Evolutionary conservation across 495 filamentous ascomycete species (phyloP).

Genomic region (Aspergillus haitiensis): DNA sequence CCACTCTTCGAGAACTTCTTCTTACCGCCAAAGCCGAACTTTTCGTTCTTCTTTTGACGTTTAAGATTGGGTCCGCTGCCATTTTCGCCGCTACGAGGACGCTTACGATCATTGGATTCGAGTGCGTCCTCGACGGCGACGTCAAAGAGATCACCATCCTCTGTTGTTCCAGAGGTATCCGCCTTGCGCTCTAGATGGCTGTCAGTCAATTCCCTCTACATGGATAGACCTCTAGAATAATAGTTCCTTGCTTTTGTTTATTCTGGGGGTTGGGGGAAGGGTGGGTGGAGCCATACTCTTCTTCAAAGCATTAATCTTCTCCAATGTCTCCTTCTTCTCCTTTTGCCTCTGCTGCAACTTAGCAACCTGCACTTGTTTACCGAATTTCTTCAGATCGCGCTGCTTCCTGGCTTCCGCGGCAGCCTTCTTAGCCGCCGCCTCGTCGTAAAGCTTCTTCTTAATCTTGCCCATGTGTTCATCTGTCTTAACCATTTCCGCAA

Average conservation of each 20-base stretch:
- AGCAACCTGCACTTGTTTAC: slow-evolving; percentile 96
- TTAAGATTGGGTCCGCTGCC: slow-evolving; percentile 57
- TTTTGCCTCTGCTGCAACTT: slow-evolving; percentile 91
- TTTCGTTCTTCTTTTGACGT: slow-evolving; percentile 87
- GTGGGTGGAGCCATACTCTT: slow-evolving; percentile 62
- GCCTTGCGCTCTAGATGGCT: slow-evolving; percentile 73
- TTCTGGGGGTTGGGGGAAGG: slow-evolving; percentile 16
- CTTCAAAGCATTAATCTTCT: slow-evolving; percentile 92
- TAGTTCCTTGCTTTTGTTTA: neutral
- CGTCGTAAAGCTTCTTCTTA: slow-evolving; percentile 88
- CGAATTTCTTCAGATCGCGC: slow-evolving; percentile 97
- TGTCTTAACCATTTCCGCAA: slow-evolving; percentile 97
- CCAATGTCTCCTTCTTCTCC: slow-evolving; percentile 84
- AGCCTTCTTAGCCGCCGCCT: slow-evolving; percentile 89
- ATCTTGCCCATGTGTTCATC: slow-evolving; percentile 98
- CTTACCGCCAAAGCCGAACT: slow-evolving; percentile 94
- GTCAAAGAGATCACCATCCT: slow-evolving; percentile 90
- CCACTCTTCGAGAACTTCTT: slow-evolving; percentile 86
- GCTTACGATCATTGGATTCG: slow-evolving; percentile 47
- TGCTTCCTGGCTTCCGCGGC: slow-evolving; percentile 85
- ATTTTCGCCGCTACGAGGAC: slow-evolving; percentile 29
- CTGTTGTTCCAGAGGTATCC: slow-evolving; percentile 60
- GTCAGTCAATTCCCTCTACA: neutral
- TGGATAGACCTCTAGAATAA: no score
- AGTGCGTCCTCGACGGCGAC: slow-evolving; percentile 83